phyloP scores from a whole-genome alignment of 495 filamentous ascomycete species.

The Aspergillus saccharolyticus region DNA sequence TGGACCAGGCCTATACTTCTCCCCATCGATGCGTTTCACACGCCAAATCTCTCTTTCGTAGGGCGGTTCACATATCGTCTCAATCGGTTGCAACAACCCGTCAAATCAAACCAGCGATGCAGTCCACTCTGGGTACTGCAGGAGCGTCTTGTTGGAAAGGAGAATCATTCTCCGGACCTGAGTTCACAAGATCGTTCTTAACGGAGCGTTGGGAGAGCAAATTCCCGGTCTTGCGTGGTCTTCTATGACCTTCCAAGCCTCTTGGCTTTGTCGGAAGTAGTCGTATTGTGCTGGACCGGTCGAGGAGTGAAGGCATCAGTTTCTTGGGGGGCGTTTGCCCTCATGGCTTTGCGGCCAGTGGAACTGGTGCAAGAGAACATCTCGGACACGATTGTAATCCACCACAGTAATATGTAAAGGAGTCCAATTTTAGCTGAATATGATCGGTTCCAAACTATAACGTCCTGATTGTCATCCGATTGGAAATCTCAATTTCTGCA shows the following conservation, averaged over 20 bases:
- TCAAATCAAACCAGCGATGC: conserved; percentile 56
- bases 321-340: conserved; percentile 34
- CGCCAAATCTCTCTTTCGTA: not conserved
- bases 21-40: not conserved
- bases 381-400: conserved; percentile 48
- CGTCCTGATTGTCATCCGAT: not conserved
- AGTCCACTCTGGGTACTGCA: conserved; percentile 62
- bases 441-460: not conserved
- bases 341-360: conserved; percentile 45
- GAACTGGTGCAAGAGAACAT: conserved; percentile 69
- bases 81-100: not conserved
- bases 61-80: not conserved
- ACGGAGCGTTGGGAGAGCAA: conserved; percentile 75
- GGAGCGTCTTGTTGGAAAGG: conserved; percentile 50
- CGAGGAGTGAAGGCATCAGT: conserved; percentile 65
- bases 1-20: not conserved
- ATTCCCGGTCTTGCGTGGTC: conserved; percentile 18
- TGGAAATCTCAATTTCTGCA: not conserved
- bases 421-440: not conserved
- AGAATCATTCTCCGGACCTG: conserved; percentile 27
- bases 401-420: not conserved
- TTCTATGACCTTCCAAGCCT: conserved; percentile 26
- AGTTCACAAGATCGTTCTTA: conserved; percentile 50
- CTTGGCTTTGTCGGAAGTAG: conserved; percentile 15
- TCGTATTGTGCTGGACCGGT: conserved; percentile 21